These are phyloP conservation scores for Talaromyces albobiverticillius DNA, from an alignment of 2,329 filamentous ascomycete species.

Conservation along the genomic window DNA sequence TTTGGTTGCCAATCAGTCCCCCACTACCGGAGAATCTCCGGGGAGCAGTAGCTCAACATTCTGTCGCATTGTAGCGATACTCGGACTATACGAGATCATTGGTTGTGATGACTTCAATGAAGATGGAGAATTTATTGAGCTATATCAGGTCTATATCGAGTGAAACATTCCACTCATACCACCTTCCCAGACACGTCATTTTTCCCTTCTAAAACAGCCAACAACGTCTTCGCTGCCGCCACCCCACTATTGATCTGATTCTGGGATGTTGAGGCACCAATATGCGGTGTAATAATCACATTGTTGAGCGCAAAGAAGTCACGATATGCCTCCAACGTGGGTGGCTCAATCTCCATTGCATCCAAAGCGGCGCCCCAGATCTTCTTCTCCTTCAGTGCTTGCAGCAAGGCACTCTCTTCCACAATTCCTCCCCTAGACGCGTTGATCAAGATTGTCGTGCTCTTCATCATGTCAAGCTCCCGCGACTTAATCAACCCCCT, in stretches of 20 bases:
- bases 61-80: not conserved
- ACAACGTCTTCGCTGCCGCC: not conserved
- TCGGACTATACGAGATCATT: not conserved
- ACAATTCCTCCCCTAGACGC: conserved; percentile 35
- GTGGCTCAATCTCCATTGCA: conserved; percentile 35
- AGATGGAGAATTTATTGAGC: not conserved
- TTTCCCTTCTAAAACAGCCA: not conserved
- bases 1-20: not conserved
- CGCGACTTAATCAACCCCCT: conserved; percentile 26
- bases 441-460: conserved; percentile 31
- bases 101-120: not conserved
- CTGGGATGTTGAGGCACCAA: not conserved
- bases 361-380: conserved; percentile 38
- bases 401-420: conserved; percentile 28
- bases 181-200: not conserved
- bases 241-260: not conserved
- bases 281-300: conserved; percentile 30
- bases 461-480: conserved; percentile 32
- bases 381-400: conserved; percentile 25
- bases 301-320: conserved; percentile 25
- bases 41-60: too few relatives aligned
- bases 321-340: conserved; percentile 29
- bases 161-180: too few relatives aligned
- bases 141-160: not conserved
- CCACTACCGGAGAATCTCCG: not conserved